These are phyloP conservation scores for Acanthamoeba lenticulata DNA, from an alignment of 208 protist genomes.

Conservation along the genomic window DNA sequence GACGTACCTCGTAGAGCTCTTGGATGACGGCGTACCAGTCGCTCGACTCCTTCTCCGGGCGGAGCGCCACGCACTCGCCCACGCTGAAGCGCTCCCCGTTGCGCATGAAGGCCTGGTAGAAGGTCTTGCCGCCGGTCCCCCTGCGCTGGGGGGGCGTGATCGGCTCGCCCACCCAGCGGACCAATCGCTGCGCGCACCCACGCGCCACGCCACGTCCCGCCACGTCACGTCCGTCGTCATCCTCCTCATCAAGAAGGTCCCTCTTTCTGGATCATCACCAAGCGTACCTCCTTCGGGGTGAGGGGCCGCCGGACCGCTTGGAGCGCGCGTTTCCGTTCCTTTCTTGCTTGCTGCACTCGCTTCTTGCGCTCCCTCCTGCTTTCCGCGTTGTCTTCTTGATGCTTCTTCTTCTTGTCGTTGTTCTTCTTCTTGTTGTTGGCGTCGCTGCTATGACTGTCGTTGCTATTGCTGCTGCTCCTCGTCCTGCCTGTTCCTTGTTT, in stretches of 20 bases:
- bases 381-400: background rate
- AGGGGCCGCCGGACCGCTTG: too few species aligned
- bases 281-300: too few species aligned
- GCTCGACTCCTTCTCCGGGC: background rate
- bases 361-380: too few species aligned
- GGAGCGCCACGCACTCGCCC: background rate
- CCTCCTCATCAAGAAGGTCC: too few species aligned
- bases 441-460: too few species aligned
- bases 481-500: background rate
- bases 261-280: too few species aligned
- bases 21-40: conserved; percentile 7
- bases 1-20: background rate
- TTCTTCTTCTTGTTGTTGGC: background rate
- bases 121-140: background rate
- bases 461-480: background rate
- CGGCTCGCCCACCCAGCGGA: background rate
- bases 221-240: too few species aligned
- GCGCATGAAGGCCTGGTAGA: background rate
- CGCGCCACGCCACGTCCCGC: background rate
- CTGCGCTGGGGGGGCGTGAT: background rate
- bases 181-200: background rate
- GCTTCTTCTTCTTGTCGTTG: background rate
- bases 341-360: too few species aligned
- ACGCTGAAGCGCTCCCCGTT: background rate
- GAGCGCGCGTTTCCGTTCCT: too few species aligned